Base-by-base conservation (phyloP, 1,284 basidiomycete genomes). In the Cutaneotrichosporon dermatis region DNA sequence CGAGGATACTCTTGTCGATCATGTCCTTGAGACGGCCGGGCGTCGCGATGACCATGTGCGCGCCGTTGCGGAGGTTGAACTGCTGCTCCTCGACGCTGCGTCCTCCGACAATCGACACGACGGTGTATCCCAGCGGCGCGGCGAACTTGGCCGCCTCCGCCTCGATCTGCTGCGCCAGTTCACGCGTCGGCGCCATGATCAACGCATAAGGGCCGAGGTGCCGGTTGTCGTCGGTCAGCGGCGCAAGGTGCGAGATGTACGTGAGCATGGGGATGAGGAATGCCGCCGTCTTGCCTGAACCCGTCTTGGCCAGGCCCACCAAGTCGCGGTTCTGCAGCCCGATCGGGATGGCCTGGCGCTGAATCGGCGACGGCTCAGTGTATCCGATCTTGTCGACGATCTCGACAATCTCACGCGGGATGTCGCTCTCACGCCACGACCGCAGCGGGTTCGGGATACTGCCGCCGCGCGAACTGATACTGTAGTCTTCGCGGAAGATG, bases 231-330 rank as follows among this genome's bases (percentile, higher is more conserved):
- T 98, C 95, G 54, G 86, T 85, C 66, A 99, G 85, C 1, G 84
- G 84, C 13, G 93, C 89, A 50, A 98, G 82, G 56, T 85, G 84
- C 34, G 86, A 86, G 69, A 99, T 98, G 80, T 97, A 98, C 36
- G 91, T 83, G 51, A 99, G 83, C 91, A 99, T 95, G 15, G 95
- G 95, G 56, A 99, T 95, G 61, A 98, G 92, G 78, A 98, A 99
- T 2, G 94, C 92, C n/a, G 94, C 95, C 12, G 95, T 99, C 82
- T 99, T 99, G 74, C 95, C 95, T 68, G 95, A 98, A 82, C 92
- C 92, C 54, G 96, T 99, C 79, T 99, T 95, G 61, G 95, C 96
- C 58, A 99, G 92, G 68, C 95, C 96, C 71, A 99, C 97, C 66
- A 98, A 86, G 75, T 99, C 95, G 53, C 95, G 84, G 72, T 95